These are phyloP conservation scores for Sphaerulina musiva DNA, from an alignment of 2,329 filamentous ascomycete species.

Conservation along the genomic window DNA sequence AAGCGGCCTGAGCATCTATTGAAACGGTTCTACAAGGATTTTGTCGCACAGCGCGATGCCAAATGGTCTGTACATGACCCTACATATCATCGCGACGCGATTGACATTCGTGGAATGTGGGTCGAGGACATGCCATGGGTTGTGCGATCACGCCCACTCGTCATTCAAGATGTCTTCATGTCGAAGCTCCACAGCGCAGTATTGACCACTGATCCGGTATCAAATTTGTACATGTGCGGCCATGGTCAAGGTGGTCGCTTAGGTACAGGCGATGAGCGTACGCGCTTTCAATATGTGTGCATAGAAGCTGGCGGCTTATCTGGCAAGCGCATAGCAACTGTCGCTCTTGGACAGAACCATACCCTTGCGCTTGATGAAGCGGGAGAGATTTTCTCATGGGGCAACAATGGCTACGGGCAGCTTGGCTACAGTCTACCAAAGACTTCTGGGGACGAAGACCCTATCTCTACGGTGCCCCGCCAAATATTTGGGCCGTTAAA, in stretches of 20 bases:
- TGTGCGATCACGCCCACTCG: slow-evolving; percentile 63
- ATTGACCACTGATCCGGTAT: slow-evolving; percentile 76
- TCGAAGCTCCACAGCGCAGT: slow-evolving; percentile 89
- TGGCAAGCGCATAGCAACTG: slow-evolving; percentile 66
- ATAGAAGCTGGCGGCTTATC: slow-evolving; percentile 67
- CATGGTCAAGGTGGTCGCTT: slow-evolving; percentile 85
- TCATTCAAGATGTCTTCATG: slow-evolving; percentile 75
- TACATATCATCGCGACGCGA: slow-evolving; percentile 14
- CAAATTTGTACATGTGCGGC: slow-evolving; percentile 88
- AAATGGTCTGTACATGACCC: slow-evolving; percentile 37
- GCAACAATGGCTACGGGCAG: slow-evolving; percentile 77
- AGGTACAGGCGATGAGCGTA: slow-evolving; percentile 83
- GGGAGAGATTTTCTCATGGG: slow-evolving; percentile 94
- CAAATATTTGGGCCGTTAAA: slow-evolving; percentile 91
- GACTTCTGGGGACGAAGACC: slow-evolving; percentile 68
- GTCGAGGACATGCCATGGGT: slow-evolving; percentile 61
- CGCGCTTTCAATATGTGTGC: slow-evolving; percentile 76
- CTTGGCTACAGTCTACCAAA: slow-evolving; percentile 74
- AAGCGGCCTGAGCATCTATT: slow-evolving; percentile 72
- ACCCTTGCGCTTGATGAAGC: slow-evolving; percentile 75
- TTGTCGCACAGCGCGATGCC: slow-evolving; percentile 44
- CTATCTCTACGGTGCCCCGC: slow-evolving; percentile 71
- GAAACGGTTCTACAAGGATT: slow-evolving; percentile 64
- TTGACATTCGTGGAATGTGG: slow-evolving; percentile 27
- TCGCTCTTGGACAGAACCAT: slow-evolving; percentile 87